Evolutionary conservation across 352 stramenopile genomes (phyloP).

Genomic region (Pythium angustatum): DNA sequence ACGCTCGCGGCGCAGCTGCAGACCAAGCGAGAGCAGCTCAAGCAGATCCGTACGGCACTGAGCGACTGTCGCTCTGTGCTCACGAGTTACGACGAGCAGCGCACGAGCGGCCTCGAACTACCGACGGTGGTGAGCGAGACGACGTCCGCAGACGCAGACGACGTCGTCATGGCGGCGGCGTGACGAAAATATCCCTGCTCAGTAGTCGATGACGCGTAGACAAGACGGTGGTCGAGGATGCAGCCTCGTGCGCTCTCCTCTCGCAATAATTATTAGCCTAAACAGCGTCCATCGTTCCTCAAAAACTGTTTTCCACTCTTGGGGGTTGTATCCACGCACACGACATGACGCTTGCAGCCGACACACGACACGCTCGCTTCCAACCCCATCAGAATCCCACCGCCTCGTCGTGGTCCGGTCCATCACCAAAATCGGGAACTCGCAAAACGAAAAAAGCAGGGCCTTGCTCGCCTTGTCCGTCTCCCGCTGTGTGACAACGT

Average conservation of each 20-base stretch:
- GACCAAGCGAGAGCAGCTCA: conserved; percentile 44
- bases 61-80: conserved; percentile 31
- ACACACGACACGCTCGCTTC: too few species aligned
- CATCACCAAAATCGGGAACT: conserved; percentile 9
- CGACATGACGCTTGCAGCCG: too few species aligned
- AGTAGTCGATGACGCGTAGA: background rate
- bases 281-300: background rate
- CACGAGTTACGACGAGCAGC: conserved; percentile 1
- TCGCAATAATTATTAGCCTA: conserved; percentile 18
- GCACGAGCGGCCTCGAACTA: background rate
- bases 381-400: too few species aligned
- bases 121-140: background rate
- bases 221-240: background rate
- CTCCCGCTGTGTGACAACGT: too few species aligned
- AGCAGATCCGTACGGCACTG: conserved; percentile 42
- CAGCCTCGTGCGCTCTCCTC: conserved; percentile 1
- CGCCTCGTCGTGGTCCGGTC: background rate
- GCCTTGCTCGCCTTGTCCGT: background rate
- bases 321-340: too few species aligned
- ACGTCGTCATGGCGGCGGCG: background rate
- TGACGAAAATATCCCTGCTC: background rate
- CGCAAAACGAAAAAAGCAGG: conserved; percentile 8
- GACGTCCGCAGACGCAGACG: background rate
- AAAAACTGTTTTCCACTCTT: conserved; percentile 11
- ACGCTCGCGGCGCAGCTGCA: conserved; percentile 51